Base-by-base conservation (phyloP, 148 eudicot genomes). In the Rhododendron vialii region DNA sequence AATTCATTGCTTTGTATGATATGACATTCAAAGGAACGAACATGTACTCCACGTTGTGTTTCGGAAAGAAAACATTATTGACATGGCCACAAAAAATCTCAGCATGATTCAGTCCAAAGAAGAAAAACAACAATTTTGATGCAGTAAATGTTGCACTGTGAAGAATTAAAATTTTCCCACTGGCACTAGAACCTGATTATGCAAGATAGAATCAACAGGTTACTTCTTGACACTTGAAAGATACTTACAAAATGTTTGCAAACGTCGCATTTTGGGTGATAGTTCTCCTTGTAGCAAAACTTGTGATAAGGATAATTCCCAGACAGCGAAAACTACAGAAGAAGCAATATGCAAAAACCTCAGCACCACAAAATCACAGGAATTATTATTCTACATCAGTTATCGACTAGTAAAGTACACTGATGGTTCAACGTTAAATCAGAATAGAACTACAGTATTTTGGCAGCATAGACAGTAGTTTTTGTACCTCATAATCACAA, bases 241-340 rank as follows among this genome's bases (percentile, higher is more conserved):
- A 53, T 80, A 92, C 98, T 93, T 89, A 95, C 98, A 91, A 95
- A 93, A 87, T 92, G 94, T 53, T 90, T 90, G 90, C 98, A 95
- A 75, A 95, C 92, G 71, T 92, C 98, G 86, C 98, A 95, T 88
- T 95, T 93, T 28, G 98, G 98, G 89, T 95, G 95, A 88, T 95
- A 91, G 84, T 92, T 92, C 85, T 95, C 96, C 90, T 93, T 95
- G 91, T 95, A 93, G 94, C 98, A 95, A 80, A 91, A 57, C 82
- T 92, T 92, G 91, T 95, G 98, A 91, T 92, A 95, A 55, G 96
- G 98, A 87, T 91, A 92, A 83, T 87, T 91, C 84, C 94, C 98
- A 74, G 89, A 95, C 92, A 92, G 89, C 63, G 98, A 95, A 88
- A 92, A 95, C 96, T 95, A 87, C 87, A 89, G 47, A 67, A 30